A percentile compares a stretch with the other conserved stretches of the same genome.
Evolutionary conservation across 2,329 filamentous ascomycete genomes (phyloP).

Genomic region (Hypoxylon sp.): DNA sequence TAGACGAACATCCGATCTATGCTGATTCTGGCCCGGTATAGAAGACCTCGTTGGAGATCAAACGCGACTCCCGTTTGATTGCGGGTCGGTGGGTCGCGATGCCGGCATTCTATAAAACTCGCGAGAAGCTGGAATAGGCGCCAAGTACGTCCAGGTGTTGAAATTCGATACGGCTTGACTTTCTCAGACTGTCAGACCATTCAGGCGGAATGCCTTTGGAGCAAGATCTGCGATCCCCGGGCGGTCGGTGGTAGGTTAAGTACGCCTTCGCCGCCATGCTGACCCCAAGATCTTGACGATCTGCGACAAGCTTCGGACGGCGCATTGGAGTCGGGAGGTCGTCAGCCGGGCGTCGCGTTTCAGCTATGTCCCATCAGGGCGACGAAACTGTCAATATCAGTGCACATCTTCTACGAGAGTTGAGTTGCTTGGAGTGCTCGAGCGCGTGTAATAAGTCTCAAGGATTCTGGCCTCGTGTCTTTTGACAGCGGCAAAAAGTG

Average conservation of each 20-base stretch:
- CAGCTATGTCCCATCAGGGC: conserved; percentile 19
- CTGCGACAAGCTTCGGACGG: conserved; percentile 26
- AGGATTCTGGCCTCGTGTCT: not conserved
- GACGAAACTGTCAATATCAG: conserved; percentile 2
- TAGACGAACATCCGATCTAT: conserved; percentile 8
- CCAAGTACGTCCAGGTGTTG: no score
- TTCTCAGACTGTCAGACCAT: not conserved
- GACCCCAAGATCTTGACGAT: conserved; percentile 20
- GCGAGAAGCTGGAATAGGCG: not conserved
- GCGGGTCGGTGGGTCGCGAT: not conserved
- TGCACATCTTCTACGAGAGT: conserved; percentile 5
- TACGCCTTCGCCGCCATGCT: not conserved
- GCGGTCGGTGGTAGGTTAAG: conserved; percentile 20
- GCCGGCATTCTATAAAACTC: no score
- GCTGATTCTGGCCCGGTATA: conserved; percentile 1
- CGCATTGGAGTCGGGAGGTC: conserved; percentile 6
- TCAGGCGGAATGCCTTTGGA: conserved; percentile 16
- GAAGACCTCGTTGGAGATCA: conserved; percentile 17
- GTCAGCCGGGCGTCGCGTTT: conserved; percentile 14
- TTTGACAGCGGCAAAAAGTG: no score
- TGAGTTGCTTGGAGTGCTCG: not conserved
- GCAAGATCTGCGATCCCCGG: conserved; percentile 24
- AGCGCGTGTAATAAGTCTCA: not conserved
- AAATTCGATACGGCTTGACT: conserved; percentile 15
- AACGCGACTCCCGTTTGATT: conserved; percentile 18